Base-by-base conservation (phyloP, 306 rosid genomes). In the Cucurbita moschata region DNA sequence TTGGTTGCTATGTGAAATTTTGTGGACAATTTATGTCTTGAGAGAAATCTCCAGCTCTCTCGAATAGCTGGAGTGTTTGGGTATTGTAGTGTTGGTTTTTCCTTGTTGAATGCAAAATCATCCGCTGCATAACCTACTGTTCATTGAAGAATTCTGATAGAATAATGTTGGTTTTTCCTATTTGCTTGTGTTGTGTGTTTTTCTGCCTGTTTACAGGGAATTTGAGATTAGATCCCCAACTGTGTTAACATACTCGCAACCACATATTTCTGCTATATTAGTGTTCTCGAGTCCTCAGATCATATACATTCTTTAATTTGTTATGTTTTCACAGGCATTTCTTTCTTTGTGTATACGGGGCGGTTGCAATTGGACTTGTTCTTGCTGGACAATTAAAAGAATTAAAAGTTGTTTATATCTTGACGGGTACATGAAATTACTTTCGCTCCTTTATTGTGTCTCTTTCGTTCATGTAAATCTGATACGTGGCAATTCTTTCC, bases 341-440 rank as follows among this genome's bases (percentile, higher is more conserved):
- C 74, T 81, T 94, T 73, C 80, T 91, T 52, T 91, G 99, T 82
- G 38, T 88, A 77, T 94, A 94, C 83, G 97, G 97, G 78, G 69
- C 92, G 60, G 82, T 83, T 74, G 86, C 87, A 75, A 69, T 91
- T 65, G 87, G 83, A 71, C 78, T 94, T 72, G 60, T 94, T 81
- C 86, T 94, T 76, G 95, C 91, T 72, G 99, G 99, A 54, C 87
- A 86, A 76, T 38, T 88, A 50, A 89, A 83, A 81, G 91, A 91
- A 82, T 77, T 81, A 67, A 87, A 54, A 83, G 89, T 91, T 74
- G 73, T 82, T 73, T 49, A 86, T 85, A 83, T 91, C 79, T 82
- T 94, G 83, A 86, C 89, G 8, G 99, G 99, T 94, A 47, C 71
- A 68, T 73, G 61, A 65, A n/a, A 77, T 71, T 61, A 37, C 80